phyloP scores from a whole-genome alignment of 352 stramenopile genomes.

The Phytophthora capsici region DNA sequence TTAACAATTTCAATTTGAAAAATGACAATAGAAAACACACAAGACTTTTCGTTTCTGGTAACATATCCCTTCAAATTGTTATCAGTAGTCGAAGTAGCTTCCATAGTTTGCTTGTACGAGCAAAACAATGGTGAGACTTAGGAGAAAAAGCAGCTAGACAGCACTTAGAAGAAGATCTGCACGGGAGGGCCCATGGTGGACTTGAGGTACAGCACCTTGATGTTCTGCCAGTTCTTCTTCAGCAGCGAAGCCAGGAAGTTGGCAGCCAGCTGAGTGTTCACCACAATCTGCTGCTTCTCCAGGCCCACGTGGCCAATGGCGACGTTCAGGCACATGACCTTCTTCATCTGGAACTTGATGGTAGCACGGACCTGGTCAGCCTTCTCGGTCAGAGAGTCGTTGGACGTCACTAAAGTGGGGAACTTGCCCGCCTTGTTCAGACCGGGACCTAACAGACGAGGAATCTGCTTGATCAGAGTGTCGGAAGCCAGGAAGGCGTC shows the following conservation, averaged over 20 bases:
- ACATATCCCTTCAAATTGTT: constrained; percentile 58
- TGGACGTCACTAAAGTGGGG: constrained; percentile 95
- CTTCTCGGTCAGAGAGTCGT: constrained; percentile 98
- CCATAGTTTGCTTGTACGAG: constrained; percentile 18
- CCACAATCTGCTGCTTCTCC: constrained; percentile 95
- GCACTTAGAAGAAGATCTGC: constrained; percentile 99
- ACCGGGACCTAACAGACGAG: constrained; percentile 98
- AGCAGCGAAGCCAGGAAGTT: constrained; percentile 99
- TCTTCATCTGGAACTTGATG: constrained; percentile 99
- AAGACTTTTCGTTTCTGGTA: constrained; percentile 19
- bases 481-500: constrained; percentile 99
- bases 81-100: constrained; percentile 50
- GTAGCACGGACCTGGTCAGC: constrained; percentile 97
- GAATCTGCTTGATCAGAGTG: constrained; percentile 99
- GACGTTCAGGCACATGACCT: constrained; percentile 99
- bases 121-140: constrained; percentile 38
- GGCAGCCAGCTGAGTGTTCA: constrained; percentile 98
- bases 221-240: constrained; percentile 99
- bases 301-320: constrained; percentile 97
- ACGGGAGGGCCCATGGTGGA: constrained; percentile 97
- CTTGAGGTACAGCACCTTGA: constrained; percentile 99
- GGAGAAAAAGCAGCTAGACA: background rate
- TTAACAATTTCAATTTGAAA: no score
- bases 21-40: no score
- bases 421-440: constrained; percentile 99